These are phyloP conservation scores for Ogataea degrootiae DNA, from an alignment of 805 yeast genomes.

Conservation along the genomic window DNA sequence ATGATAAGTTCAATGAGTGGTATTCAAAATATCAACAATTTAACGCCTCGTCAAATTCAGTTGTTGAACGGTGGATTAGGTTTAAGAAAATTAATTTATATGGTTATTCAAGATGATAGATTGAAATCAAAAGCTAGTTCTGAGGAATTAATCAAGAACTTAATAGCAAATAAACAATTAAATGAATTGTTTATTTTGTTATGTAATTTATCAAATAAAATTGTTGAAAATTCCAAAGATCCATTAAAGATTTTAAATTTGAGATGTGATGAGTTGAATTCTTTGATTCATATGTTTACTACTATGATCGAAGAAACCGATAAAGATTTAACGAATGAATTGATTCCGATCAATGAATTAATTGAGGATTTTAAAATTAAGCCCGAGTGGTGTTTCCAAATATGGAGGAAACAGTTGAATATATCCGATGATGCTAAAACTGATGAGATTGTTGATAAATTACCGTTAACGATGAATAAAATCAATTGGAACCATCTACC, in stretches of 20 bases:
- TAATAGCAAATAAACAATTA: slow-evolving; percentile 40
- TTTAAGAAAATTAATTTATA: slow-evolving; percentile 51
- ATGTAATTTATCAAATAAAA: slow-evolving; percentile 40
- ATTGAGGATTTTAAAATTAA: slow-evolving; percentile 40
- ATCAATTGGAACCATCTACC: slow-evolving; percentile 28
- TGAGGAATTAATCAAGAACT: slow-evolving; percentile 39
- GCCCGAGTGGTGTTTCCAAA: slow-evolving; percentile 65
- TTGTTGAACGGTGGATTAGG: slow-evolving; percentile 60
- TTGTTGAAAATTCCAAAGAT: slow-evolving; percentile 35
- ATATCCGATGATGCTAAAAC: slow-evolving; percentile 9
- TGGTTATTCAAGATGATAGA: slow-evolving; percentile 57
- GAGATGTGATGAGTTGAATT: slow-evolving; percentile 65
- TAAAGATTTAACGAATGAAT: slow-evolving; percentile 28
- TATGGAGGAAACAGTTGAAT: slow-evolving; percentile 58
- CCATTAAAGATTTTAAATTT: slow-evolving; percentile 65
- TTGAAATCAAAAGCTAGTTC: slow-evolving; percentile 45
- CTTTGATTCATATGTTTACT: slow-evolving; percentile 61
- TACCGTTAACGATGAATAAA: slow-evolving; percentile 12
- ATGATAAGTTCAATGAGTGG: slow-evolving; percentile 75
- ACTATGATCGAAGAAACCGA: slow-evolving; percentile 54
- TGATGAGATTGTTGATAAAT: slow-evolving; percentile 9
- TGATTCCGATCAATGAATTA: slow-evolving; percentile 40
- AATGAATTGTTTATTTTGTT: slow-evolving; percentile 67
- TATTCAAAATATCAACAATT: slow-evolving; percentile 60
- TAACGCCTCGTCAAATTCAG: slow-evolving; percentile 60